Evolutionary conservation across 129 eudicot genomes (phyloP).

Genomic region (Pittosporum tobira): DNA sequence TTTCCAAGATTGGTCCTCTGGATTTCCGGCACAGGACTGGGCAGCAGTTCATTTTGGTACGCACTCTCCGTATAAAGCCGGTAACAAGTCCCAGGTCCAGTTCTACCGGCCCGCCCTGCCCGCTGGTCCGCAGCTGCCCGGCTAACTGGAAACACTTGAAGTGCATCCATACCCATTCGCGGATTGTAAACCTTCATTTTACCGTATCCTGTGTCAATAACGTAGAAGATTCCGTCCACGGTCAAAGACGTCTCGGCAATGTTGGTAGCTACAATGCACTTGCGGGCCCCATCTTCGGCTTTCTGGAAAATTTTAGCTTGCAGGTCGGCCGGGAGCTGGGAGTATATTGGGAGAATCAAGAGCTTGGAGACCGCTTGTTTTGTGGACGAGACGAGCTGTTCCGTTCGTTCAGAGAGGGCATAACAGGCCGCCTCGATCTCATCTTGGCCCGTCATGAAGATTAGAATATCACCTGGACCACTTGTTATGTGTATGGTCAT

Average conservation of each 20-base stretch:
- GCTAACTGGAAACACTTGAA: slow-evolving; percentile 59
- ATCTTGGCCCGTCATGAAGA: slow-evolving; percentile 70
- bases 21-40: slow-evolving; percentile 58
- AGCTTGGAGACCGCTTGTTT: slow-evolving; percentile 47
- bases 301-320: slow-evolving; percentile 59
- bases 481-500: slow-evolving; percentile 68
- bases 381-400: slow-evolving; percentile 47
- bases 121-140: slow-evolving; percentile 75
- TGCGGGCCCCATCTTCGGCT: slow-evolving; percentile 61
- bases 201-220: slow-evolving; percentile 61
- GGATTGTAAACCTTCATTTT: slow-evolving; percentile 76
- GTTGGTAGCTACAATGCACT: slow-evolving; percentile 67
- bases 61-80: slow-evolving; percentile 64
- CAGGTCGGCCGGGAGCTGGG: slow-evolving; percentile 62
- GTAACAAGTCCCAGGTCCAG: slow-evolving; percentile 64
- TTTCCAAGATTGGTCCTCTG: slow-evolving; percentile 65
- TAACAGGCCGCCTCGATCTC: slow-evolving; percentile 60
- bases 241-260: slow-evolving; percentile 66
- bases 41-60: slow-evolving; percentile 58
- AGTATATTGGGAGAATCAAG: slow-evolving; percentile 56
- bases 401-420: slow-evolving; percentile 58
- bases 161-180: slow-evolving; percentile 69
- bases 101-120: slow-evolving; percentile 64
- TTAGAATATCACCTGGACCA: slow-evolving; percentile 64
- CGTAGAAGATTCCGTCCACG: slow-evolving; percentile 56